phyloP scores from a whole-genome alignment of 306 rosid genomes.

The Herpetospermum pedunculosum region DNA sequence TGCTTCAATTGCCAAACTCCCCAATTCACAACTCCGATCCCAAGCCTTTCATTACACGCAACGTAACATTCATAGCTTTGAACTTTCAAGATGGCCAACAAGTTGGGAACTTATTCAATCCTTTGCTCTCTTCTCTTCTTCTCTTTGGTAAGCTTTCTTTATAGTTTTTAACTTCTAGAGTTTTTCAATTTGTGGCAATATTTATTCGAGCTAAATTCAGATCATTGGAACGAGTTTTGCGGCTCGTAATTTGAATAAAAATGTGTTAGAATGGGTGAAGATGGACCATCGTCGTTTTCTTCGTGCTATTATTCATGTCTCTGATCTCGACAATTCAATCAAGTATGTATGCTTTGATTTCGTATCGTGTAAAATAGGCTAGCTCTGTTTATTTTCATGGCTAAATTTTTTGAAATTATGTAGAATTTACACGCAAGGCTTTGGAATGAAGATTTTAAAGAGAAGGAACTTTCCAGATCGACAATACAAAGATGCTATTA shows the following conservation, averaged over 20 bases:
- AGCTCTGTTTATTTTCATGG: not conserved
- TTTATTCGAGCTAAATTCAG: not conserved
- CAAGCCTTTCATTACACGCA: no score
- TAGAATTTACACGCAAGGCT: not conserved
- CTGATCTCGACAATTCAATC: not conserved
- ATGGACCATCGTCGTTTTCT: constrained; percentile 1
- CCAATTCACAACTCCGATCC: no score
- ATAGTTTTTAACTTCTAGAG: not conserved
- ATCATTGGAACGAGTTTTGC: not conserved
- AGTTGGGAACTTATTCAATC: not conserved
- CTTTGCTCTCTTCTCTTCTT: not conserved
- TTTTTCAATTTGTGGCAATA: not conserved
- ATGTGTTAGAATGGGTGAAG: constrained; percentile 3
- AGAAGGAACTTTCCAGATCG: not conserved
- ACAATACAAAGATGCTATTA: not conserved
- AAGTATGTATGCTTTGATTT: not conserved
- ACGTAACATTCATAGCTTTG: not conserved
- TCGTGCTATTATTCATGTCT: not conserved
- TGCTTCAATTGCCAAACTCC: not conserved
- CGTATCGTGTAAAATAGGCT: no score
- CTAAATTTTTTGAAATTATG: not conserved
- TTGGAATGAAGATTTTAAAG: not conserved
- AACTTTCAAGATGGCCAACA: not conserved
- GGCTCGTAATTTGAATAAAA: not conserved
- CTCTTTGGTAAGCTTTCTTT: not conserved